These are phyloP conservation scores for Pythium phragmiticola DNA, from an alignment of 352 stramenopile genomes.

Conservation along the genomic window DNA sequence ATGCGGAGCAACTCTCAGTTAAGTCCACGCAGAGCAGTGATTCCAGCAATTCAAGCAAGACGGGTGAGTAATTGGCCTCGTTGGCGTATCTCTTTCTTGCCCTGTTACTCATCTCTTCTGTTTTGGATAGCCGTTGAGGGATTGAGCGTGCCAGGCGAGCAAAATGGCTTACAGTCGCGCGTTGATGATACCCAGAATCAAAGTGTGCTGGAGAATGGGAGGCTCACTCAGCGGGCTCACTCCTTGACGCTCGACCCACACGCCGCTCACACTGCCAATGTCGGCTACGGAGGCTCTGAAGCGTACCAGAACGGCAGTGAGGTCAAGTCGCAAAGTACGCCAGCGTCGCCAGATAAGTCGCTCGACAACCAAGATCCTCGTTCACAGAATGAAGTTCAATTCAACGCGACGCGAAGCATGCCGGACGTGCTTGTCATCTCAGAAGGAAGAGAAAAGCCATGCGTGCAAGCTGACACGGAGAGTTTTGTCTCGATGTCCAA, in stretches of 20 bases:
- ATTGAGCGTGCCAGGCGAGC: background rate
- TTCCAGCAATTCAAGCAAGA: background rate
- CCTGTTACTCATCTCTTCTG: background rate
- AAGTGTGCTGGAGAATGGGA: background rate
- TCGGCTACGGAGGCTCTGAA: background rate
- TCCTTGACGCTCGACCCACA: background rate
- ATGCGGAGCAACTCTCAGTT: background rate
- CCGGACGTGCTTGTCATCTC: constrained; percentile 8
- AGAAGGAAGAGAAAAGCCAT: background rate
- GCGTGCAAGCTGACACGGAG: background rate
- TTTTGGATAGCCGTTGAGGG: background rate
- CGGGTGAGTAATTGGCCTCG: background rate
- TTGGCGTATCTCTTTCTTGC: background rate
- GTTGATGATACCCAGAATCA: background rate
- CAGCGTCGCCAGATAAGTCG: constrained; percentile 3
- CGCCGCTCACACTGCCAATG: background rate
- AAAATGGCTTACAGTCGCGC: background rate
- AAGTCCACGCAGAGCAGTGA: constrained; percentile 3
- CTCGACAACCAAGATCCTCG: background rate
- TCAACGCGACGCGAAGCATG: constrained; percentile 1
- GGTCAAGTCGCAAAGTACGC: constrained; percentile 1
- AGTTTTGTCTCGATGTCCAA: background rate
- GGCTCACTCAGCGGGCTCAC: background rate
- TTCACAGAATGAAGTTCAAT: background rate
- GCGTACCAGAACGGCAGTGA: background rate